Evolutionary conservation across 805 yeast genomes (phyloP), one percentile per base, ranked within the genome.

Genomic region (Zygosaccharomyces lentus): DNA sequence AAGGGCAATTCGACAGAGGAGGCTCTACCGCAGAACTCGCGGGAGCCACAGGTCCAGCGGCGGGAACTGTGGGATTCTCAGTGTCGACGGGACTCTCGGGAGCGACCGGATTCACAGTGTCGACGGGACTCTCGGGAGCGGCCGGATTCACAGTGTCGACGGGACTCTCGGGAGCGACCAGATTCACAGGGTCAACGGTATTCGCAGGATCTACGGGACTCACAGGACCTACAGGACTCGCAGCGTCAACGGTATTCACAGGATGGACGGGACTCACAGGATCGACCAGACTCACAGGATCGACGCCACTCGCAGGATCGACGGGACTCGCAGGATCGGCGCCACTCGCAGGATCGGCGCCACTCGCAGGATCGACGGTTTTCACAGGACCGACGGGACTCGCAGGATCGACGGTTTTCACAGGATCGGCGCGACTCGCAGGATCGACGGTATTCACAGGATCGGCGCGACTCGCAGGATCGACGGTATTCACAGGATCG

Each of bases 1-100:
- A 67, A 64, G 39, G 72, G 77, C 24, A 56, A 30, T 12, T 26
- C 41, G 10, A n/a, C 41, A 6, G 31, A 29, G 7, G 15, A 29
- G 16, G 32, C 15, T 16, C 4, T 29, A 46, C 46, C 19, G 36
- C 53, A 5, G 29, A 5, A 19, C 3, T 9, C 29, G 8, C 29
- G 12, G 29, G 12, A 25, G 29, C 21, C 21, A 19, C 32, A 4
- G 32, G 32, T 3, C 7, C 16, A 10, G 15, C 32, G 3, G 29
- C 12, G 3, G 7, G 12, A 25, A 9, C 8, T 9, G 7, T 9
- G 29, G 29, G 29, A 4, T 5, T 19, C 21, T 3, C 21, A 19
- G 5, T 3, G 5, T 19, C 21, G 21, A 19, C 21, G 21, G 21
- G 21, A 19, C 21, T 19, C 21, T 3, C 21, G 5, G 5, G 21